Evolutionary conservation across 2,329 filamentous ascomycete genomes (phyloP).

Genomic region (Lecanicillium sp.): DNA sequence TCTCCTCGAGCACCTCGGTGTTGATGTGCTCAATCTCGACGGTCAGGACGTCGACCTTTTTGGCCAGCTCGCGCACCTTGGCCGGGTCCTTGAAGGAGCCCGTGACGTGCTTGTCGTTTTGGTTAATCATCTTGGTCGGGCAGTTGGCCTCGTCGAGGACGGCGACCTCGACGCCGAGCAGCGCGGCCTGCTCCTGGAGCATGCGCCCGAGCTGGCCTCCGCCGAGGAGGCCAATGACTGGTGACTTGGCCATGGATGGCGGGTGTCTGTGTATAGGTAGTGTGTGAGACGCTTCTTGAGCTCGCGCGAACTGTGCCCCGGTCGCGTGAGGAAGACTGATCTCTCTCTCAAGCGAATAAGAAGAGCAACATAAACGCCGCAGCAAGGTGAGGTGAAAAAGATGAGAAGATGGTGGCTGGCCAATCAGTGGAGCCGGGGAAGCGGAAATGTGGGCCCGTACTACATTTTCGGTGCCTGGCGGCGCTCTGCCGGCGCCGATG

Average conservation of each 20-base stretch:
- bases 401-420: too few species aligned
- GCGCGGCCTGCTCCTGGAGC: conserved; percentile 77
- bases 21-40: conserved; percentile 96
- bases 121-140: conserved; percentile 80
- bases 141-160: conserved; percentile 70
- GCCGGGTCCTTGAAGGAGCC: conserved; percentile 83
- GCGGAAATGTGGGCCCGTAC: too few species aligned
- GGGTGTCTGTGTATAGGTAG: too few species aligned
- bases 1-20: conserved; percentile 80
- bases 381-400: too few species aligned
- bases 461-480: too few species aligned
- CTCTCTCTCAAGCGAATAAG: too few species aligned
- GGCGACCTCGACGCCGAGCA: conserved; percentile 68
- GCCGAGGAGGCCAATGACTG: conserved; percentile 46
- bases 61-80: conserved; percentile 73
- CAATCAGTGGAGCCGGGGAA: too few species aligned
- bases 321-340: too few species aligned
- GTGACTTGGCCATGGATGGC: conserved; percentile 19
- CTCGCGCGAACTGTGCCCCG: too few species aligned
- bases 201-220: conserved; percentile 82
- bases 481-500: too few species aligned
- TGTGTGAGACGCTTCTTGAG: too few species aligned
- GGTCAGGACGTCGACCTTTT: conserved; percentile 70
- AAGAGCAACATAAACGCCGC: too few species aligned
- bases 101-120: conserved; percentile 64